Evolutionary conservation across 352 stramenopile species (phyloP).

Genomic region (Thraustochytrium striatum): DNA sequence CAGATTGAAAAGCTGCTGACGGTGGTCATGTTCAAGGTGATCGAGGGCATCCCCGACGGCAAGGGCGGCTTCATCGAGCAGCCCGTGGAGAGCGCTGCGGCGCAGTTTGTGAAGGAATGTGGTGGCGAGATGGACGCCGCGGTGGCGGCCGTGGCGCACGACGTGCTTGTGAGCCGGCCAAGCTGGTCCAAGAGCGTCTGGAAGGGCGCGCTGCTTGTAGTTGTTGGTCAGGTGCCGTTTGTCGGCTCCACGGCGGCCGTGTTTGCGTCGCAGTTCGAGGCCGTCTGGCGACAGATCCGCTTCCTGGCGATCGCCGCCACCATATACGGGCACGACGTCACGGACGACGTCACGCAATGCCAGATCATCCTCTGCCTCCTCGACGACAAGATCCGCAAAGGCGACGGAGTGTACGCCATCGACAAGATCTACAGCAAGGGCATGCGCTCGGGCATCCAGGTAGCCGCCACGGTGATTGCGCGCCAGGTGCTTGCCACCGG

Average conservation of each 20-base stretch:
- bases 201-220: slow-evolving; percentile 29
- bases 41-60: slow-evolving; percentile 40
- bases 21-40: slow-evolving; percentile 49
- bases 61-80: slow-evolving; percentile 42
- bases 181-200: slow-evolving; percentile 33
- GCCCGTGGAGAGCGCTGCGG: slow-evolving; percentile 41
- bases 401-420: background rate
- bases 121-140: slow-evolving; percentile 29
- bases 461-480: slow-evolving; percentile 23
- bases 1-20: slow-evolving; percentile 40
- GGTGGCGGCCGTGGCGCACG: slow-evolving; percentile 18
- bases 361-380: slow-evolving; percentile 45
- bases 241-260: slow-evolving; percentile 39
- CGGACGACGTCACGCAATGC: slow-evolving; percentile 33
- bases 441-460: slow-evolving; percentile 6
- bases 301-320: slow-evolving; percentile 45
- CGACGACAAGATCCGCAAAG: slow-evolving; percentile 44
- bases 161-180: slow-evolving; percentile 32
- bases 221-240: slow-evolving; percentile 39
- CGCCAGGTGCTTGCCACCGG: slow-evolving; percentile 15
- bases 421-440: slow-evolving; percentile 30
- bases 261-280: slow-evolving; percentile 46
- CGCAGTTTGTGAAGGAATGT: slow-evolving; percentile 28
- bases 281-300: slow-evolving; percentile 37
- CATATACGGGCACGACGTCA: slow-evolving; percentile 46